phyloP scores from a whole-genome alignment of 768 basidiomycete species.

The Lenzites betulinus region DNA sequence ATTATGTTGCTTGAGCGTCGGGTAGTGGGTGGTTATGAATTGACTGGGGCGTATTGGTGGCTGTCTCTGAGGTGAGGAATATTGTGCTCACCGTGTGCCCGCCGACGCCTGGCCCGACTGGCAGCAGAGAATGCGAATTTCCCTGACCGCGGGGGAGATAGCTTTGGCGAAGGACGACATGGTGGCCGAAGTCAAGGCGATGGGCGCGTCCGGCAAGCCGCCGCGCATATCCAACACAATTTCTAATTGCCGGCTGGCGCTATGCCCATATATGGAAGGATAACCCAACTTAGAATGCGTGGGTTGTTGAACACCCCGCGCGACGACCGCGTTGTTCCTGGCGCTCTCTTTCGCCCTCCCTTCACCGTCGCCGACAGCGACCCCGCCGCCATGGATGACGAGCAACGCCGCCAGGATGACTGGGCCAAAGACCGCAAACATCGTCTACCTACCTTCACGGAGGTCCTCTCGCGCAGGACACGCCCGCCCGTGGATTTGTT shows the following conservation, averaged over 20 bases:
- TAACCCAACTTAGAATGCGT: slow-evolving; percentile 3
- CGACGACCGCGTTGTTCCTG: slow-evolving; percentile 20
- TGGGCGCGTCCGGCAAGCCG: not conserved
- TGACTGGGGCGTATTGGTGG: slow-evolving; percentile 47
- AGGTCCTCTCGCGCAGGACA: slow-evolving; percentile 89
- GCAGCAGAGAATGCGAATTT: slow-evolving; percentile 79
- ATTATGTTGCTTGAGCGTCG: slow-evolving; percentile 76
- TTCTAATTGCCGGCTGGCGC: not conserved
- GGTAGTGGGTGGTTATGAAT: slow-evolving; percentile 77
- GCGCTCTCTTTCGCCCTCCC: slow-evolving; percentile 12
- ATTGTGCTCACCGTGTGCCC: slow-evolving; percentile 66
- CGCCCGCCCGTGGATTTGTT: slow-evolving; percentile 96
- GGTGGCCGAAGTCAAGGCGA: slow-evolving; percentile 14
- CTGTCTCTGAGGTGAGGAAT: not conserved
- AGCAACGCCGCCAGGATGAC: slow-evolving; percentile 59
- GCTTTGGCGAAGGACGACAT: slow-evolving; percentile 62
- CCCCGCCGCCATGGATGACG: slow-evolving; percentile 33
- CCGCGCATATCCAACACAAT: not conserved
- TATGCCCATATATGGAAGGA: slow-evolving; percentile 9
- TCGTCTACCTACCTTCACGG: slow-evolving; percentile 83
- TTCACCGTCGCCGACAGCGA: slow-evolving; percentile 14
- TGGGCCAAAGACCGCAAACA: slow-evolving; percentile 72
- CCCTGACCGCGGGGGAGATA: slow-evolving; percentile 75
- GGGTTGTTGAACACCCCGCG: slow-evolving; percentile 18
- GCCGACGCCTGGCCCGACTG: slow-evolving; percentile 76